Evolutionary conservation across 116 monocot species (phyloP), one percentile per base, ranked within the genome.

Genomic region (Phalaenopsis hybrid): DNA sequence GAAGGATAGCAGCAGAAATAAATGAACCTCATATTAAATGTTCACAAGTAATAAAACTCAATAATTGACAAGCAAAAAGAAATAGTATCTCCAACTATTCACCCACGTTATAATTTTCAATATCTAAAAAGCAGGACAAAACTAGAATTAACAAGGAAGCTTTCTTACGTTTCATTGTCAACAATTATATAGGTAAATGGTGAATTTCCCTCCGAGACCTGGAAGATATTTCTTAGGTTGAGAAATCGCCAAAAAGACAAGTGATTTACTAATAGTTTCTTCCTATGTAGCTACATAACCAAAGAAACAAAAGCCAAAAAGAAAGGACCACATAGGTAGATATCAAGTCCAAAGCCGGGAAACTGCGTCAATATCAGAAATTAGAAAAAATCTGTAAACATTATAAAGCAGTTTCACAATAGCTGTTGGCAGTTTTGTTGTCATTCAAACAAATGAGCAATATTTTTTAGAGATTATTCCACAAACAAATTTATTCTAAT

Each of bases 141-240:
- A 67, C 67, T 72, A 72, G 31, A 72, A 37, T 8, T 17, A 37
- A 72, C 72, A 41, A 72, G 72, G 16, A 21, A 72, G 72, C 2
- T 52, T 49, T 76, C 90, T 89, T 83, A 97, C 94, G 91, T 97
- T 84, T 97, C 85, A 44, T 79, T 94, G 84, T 93, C 97, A 81
- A 94, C 97, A 85, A 97, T 97, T 74, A 97, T 68, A 88, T 97
- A 97, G 11, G 97, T 97, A 87, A 97, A 97, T 77, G 97, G 91
- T 86, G 97, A 94, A 88, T 91, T 97, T 57, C 97, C 97, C 77
- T 89, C 87, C 23, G 94, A 83, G 1, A 97, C 94, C 97, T 97
- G 86, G 44, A 86, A 87, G 79, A 52, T 1, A 76, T 49, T 75
- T 12, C 33, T 50, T 76, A 16, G 13, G 67, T 67, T 72, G 63